Base-by-base conservation (phyloP, 192 early-diverging fungal species). In the Linnemannia zychae region DNA sequence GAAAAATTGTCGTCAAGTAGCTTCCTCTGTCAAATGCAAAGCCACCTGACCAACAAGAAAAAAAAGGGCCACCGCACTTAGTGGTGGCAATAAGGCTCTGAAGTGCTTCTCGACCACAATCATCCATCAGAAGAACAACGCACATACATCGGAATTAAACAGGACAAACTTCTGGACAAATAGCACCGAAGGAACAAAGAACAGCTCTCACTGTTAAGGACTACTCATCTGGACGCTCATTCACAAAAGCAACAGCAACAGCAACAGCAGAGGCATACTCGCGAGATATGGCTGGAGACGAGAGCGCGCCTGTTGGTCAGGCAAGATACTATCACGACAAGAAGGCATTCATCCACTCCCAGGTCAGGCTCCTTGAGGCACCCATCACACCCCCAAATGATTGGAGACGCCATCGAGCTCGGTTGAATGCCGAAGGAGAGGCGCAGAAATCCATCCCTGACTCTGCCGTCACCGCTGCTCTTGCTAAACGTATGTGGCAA, bases 301-400 rank as follows among this genome's bases (percentile, higher is more conserved):
- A 71, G 16, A 17, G 52, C 1, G 18, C 24, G 16, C 40, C 50
- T 17, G 47, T 66, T 17, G 72, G 82, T 16, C 82, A 84, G 57
- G 82, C 67, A 16, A 72, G 82, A 9, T 84, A 84, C 52, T 84
- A 84, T 40, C 82, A 84, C 13, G 82, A 84, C 77, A 84, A 84
- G 69, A 84, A 84, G 73, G 77, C 72, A 1, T 84, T 84, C 50
- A 69, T 84, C 46, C 57, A 65, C 20, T 60, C 82, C 3, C 82
- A 84, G 33, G 72, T 84, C 28, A 50, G 82, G 7, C 77, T 84
- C 7, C 57, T 84, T 0, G 76, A 84, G 24, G 77, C 76, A 1
- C 77, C 82, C 24, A 66, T 75, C 13, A 24, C 63, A 28, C 82
- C 48, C 0, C 67, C 82, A 3, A 7, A 28, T 3, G 73, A 79